A percentile compares a stretch with the other conserved stretches of the same genome.
Conservation (phyloP, 768 basidiomycete species). For the Boletales sp. region DNA sequence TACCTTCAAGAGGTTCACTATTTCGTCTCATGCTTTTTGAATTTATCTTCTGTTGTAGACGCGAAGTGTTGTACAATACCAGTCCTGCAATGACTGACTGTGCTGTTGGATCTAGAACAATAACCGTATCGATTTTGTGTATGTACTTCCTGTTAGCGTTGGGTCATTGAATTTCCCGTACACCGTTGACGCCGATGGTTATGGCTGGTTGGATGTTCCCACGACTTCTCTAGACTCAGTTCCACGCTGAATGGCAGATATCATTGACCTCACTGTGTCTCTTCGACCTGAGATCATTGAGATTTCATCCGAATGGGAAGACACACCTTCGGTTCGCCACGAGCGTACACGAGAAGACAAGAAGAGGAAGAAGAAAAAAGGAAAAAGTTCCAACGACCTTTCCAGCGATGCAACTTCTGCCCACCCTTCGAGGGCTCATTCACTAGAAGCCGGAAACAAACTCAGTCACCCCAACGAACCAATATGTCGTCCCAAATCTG, state of each 20-base stretch:
- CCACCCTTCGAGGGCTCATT: constrained; percentile 18
- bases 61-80: background rate
- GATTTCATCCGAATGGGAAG: constrained; percentile 25
- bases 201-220: no score
- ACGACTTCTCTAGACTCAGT: background rate
- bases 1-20: constrained; percentile 74
- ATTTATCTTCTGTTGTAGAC: background rate
- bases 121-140: no score
- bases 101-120: no score
- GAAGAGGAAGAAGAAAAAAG: constrained; percentile 28
- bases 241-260: constrained; percentile 23
- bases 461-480: constrained; percentile 4
- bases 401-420: constrained; percentile 13
- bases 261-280: constrained; percentile 33
- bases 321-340: constrained; percentile 1
- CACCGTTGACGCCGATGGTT: no score
- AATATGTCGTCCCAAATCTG: constrained; percentile 35
- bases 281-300: constrained; percentile 29
- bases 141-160: no score
- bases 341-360: constrained; percentile 14
- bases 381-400: constrained; percentile 17
- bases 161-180: no score
- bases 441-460: constrained; percentile 10
- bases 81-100: background rate
- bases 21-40: constrained; percentile 56